Conservation (phyloP, 495 filamentous ascomycete genomes). For the Penicillium crystallinum region DNA sequence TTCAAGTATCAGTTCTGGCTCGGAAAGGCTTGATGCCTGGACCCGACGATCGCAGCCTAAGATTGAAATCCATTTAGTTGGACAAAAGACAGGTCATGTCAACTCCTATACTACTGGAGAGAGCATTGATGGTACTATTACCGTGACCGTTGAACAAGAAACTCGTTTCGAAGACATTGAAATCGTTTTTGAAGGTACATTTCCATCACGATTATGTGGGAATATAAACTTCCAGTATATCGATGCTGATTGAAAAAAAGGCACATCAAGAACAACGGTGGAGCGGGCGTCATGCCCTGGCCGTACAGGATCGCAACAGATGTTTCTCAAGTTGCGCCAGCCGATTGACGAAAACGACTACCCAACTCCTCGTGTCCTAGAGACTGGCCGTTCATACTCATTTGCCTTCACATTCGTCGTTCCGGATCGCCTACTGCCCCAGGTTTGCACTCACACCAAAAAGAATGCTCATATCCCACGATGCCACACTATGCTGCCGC, state of each 20-base stretch:
- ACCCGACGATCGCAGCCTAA: conserved; percentile 28
- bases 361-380: conserved; percentile 63
- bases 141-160: conserved; percentile 57
- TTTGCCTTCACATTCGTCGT: conserved; percentile 88
- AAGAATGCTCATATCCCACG: conserved; percentile 55
- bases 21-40: conserved; percentile 27
- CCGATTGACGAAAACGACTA: conserved; percentile 66
- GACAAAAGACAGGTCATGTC: conserved; percentile 34
- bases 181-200: conserved; percentile 71
- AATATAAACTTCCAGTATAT: conserved; percentile 9
- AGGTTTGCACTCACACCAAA: conserved; percentile 55
- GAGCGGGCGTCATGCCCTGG: conserved; percentile 47
- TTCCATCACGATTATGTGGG: conserved; percentile 12
- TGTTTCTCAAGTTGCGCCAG: conserved; percentile 77
- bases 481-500: conserved; percentile 74
- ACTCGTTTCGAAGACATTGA: conserved; percentile 74
- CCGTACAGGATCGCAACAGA: conserved; percentile 50
- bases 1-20: conserved; percentile 26
- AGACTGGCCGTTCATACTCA: conserved; percentile 59
- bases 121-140: conserved; percentile 52
- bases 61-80: conserved; percentile 30
- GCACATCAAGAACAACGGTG: conserved; percentile 44
- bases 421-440: conserved; percentile 63
- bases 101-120: conserved; percentile 57
- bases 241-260: conserved; percentile 29